These are phyloP conservation scores for Staphylotrichum longicolle DNA, from an alignment of 495 filamentous ascomycete species.

Conservation along the genomic window DNA sequence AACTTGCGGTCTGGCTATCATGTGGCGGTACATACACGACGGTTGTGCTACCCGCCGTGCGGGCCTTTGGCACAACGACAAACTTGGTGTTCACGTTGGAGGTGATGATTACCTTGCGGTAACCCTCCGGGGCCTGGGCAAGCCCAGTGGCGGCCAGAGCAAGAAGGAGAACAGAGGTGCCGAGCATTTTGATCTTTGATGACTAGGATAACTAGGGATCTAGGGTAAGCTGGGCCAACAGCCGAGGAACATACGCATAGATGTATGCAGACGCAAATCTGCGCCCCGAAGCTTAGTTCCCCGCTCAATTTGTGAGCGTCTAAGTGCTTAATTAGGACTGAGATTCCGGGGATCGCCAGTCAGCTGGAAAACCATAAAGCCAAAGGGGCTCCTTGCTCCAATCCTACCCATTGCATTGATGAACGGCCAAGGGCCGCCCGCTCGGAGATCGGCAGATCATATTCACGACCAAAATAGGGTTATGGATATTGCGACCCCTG, in stretches of 20 bases:
- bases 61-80: constrained; percentile 45
- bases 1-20: not conserved
- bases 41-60: constrained; percentile 37
- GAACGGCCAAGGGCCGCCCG: not conserved
- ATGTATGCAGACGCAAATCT: not conserved
- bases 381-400: not conserved
- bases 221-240: not conserved
- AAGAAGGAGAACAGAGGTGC: constrained; percentile 38
- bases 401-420: constrained; percentile 7
- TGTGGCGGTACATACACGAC: constrained; percentile 40
- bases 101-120: constrained; percentile 50
- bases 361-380: not conserved
- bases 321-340: constrained; percentile 4
- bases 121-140: constrained; percentile 43
- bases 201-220: not conserved
- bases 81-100: constrained; percentile 52
- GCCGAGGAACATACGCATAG: not conserved
- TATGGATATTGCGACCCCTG: constrained; percentile 5
- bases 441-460: constrained; percentile 11
- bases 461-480: not conserved
- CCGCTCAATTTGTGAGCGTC: not conserved
- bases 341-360: not conserved
- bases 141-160: constrained; percentile 48
- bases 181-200: constrained; percentile 32
- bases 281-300: not conserved